Evolutionary conservation across 345 rosid genomes (phyloP).

Genomic region (Eucalyptus cloeziana): DNA sequence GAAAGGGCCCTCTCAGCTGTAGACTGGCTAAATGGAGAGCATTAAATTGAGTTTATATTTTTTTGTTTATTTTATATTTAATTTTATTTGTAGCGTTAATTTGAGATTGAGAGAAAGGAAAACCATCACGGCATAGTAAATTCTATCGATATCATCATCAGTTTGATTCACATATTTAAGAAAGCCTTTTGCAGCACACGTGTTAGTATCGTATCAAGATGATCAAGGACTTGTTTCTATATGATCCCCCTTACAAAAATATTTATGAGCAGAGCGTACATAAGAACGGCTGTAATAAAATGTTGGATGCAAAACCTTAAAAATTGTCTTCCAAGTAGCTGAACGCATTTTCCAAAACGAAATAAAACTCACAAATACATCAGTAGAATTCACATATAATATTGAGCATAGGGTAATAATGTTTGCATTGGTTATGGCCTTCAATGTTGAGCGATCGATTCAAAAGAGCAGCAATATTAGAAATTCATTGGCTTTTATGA

Average conservation of each 20-base stretch:
- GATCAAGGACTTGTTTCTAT: not conserved
- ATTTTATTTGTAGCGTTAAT: not conserved
- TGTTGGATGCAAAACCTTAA: not conserved
- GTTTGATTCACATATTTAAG: not conserved
- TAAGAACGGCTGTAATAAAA: not conserved
- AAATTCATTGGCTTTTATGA: not conserved
- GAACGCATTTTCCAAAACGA: not conserved
- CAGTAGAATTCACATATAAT: not conserved
- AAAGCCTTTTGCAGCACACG: not conserved
- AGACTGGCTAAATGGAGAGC: not conserved
- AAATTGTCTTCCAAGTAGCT: not conserved
- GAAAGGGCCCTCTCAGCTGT: not conserved
- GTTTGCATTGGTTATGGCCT: not conserved
- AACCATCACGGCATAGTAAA: not conserved
- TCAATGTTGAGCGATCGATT: not conserved
- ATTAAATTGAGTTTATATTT: not conserved
- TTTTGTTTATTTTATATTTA: not conserved
- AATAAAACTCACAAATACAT: not conserved
- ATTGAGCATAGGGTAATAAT: not conserved
- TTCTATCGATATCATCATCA: not conserved
- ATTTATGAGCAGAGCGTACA: not conserved
- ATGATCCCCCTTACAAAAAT: not conserved
- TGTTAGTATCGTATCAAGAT: not conserved
- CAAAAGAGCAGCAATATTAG: not conserved
- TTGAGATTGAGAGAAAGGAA: not conserved